A percentile compares a stretch with the other conserved stretches of the same genome.
These are phyloP conservation scores for Cercospora brassicicola DNA, from an alignment of 2,329 filamentous ascomycete species.

Conservation along the genomic window DNA sequence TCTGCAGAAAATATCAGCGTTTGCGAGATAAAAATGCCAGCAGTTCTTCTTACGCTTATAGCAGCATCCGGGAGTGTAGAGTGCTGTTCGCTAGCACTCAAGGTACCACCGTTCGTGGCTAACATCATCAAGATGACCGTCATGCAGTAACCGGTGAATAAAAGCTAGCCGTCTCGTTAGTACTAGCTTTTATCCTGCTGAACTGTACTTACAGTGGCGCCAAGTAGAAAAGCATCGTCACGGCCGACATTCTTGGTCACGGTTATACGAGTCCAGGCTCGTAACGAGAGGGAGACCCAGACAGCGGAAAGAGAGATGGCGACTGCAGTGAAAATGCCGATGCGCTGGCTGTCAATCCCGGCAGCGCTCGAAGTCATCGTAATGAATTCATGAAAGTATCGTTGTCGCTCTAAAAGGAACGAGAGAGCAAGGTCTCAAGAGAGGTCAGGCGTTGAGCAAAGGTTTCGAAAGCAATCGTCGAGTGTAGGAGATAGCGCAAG, in stretches of 20 bases:
- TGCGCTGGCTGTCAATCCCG: not conserved
- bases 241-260: constrained; percentile 46
- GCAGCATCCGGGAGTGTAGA: constrained; percentile 7
- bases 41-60: constrained; percentile 7
- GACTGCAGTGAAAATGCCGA: constrained; percentile 10
- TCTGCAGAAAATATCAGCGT: constrained; percentile 24
- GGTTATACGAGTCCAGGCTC: constrained; percentile 44
- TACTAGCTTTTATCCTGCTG: not conserved
- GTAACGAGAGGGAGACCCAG: constrained; percentile 43
- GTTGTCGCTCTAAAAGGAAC: not conserved
- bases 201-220: constrained; percentile 40
- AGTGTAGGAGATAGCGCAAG: not conserved
- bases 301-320: constrained; percentile 16
- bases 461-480: not conserved
- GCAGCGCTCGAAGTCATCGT: constrained; percentile 16
- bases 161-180: constrained; percentile 8
- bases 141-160: constrained; percentile 24
- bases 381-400: not conserved
- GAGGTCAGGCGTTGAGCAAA: not conserved
- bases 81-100: constrained; percentile 8
- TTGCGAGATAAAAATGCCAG: not conserved
- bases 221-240: constrained; percentile 47
- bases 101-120: constrained; percentile 15
- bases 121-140: constrained; percentile 18
- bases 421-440: not conserved